Base-by-base conservation (phyloP, 352 stramenopile species). In the Phytopythium chamaehyphon region DNA sequence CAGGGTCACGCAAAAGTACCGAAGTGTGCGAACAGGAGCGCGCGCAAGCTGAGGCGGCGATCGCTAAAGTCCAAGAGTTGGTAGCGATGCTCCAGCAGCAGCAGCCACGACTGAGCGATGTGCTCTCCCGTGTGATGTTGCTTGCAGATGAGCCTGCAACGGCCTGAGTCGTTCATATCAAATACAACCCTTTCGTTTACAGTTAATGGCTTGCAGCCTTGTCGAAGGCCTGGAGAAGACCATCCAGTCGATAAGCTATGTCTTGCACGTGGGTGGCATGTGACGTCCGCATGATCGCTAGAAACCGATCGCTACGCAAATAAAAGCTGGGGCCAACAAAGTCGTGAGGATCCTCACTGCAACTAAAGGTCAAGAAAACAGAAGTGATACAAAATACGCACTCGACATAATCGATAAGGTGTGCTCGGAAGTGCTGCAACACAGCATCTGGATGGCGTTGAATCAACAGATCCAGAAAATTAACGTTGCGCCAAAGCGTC, bases 91-190 rank as follows among this genome's bases (percentile, higher is more conserved):
- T 94, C 15, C 69, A 87, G 57, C 65, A 73, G 39, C 75, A 88
- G 36, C 85, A 74, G 39, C 85, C 85, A 12, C 83, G 96, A 26
- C 58, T 97, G 19, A 65, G 62, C 12, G 88, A 96, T 49, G 86
- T 97, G 23, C 80, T 97, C 5, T 59, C 71, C 22, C 81, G 88
- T 0, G 85, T 97, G 3, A 56, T 83, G 21, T 51, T 90, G 51
- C 82, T 97, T 5, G 73, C 83, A 6, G 79, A 95, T 52, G 83
- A 91, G 46, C 75, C 80, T 16, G 40, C 7, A 19, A 6, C 39
- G 28, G 28, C 31, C 4, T 50, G 18, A 51, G 15, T 36, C 3
- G n/a, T 10, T 9, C 28, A 10, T 33, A 33, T 9, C 28, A 33
- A 33, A 33, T 33, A 33, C 28, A 33, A 33, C 5, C 28, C n/a